Percentiles rank a stretch among this genome's conserved stretches.
Conservation (phyloP, 768 basidiomycete species). For the Asterophora lycoperdoides region DNA sequence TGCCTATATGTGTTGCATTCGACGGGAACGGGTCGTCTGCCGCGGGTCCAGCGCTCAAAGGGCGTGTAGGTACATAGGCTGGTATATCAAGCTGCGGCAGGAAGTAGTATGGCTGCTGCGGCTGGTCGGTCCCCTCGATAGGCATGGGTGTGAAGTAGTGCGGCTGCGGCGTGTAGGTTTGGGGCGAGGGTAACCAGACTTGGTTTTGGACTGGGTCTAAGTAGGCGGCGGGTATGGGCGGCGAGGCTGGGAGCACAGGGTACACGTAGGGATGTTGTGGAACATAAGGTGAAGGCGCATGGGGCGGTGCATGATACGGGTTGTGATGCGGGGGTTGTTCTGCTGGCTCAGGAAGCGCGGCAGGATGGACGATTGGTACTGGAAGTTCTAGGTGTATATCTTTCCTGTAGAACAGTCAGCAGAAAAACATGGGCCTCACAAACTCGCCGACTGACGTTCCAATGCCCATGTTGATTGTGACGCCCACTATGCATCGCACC, state of each 20-base stretch:
- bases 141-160: constrained; percentile 22
- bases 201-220: constrained; percentile 37
- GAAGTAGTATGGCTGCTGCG: constrained; percentile 32
- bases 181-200: constrained; percentile 46
- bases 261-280: constrained; percentile 30
- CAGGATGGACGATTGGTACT: constrained; percentile 59
- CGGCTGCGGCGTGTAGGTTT: constrained; percentile 25
- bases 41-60: constrained; percentile 10
- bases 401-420: constrained; percentile 43
- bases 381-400: constrained; percentile 65
- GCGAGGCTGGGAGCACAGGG: constrained; percentile 33
- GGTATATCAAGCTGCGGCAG: constrained; percentile 19
- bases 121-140: constrained; percentile 16
- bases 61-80: constrained; percentile 10
- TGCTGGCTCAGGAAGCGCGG: constrained; percentile 36
- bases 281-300: constrained; percentile 20
- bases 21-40: constrained; percentile 7
- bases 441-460: constrained; percentile 47
- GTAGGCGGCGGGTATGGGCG: constrained; percentile 35
- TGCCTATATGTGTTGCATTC: constrained; percentile 15
- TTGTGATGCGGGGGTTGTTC: constrained; percentile 21
- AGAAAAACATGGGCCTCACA: too few relatives aligned
- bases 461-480: constrained; percentile 67
- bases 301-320: constrained; percentile 17
- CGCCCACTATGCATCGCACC: constrained; percentile 55